Percentiles rank a stretch among this genome's conserved stretches.
phyloP scores from a whole-genome alignment of 345 rosid species.

The Leavenworthia alabamica region DNA sequence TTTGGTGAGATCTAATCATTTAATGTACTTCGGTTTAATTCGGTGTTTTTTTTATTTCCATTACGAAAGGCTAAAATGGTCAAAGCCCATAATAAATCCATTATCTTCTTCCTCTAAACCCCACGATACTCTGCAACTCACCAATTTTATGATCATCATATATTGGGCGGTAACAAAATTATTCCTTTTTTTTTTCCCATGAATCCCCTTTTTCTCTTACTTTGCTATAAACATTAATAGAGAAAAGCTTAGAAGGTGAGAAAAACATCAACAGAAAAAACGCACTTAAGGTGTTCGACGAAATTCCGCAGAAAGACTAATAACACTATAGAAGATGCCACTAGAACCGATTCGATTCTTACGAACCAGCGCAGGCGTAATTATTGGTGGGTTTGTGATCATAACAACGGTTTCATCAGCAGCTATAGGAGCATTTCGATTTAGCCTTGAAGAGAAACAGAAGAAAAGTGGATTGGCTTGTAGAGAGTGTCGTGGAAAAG shows the following conservation, averaged over 20 bases:
- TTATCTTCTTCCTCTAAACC: slow-evolving; percentile 12
- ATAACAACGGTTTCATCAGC: slow-evolving; percentile 38
- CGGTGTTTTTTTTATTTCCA: neutral
- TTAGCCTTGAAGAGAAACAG: slow-evolving; percentile 36
- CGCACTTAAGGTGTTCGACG: slow-evolving; percentile 36
- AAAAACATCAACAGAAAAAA: neutral
- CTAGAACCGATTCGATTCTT: slow-evolving; percentile 41
- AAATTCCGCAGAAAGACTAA: slow-evolving; percentile 30
- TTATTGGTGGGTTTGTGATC: slow-evolving; percentile 41
- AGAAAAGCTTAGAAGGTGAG: neutral
- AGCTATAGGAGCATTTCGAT: slow-evolving; percentile 38
- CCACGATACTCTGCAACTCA: neutral
- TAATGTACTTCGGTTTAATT: slow-evolving; percentile 4
- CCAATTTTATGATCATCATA: neutral
- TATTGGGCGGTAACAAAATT: neutral
- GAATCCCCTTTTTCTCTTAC: neutral
- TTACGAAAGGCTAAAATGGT: neutral
- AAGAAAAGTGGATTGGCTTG: slow-evolving; percentile 50
- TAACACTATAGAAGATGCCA: slow-evolving; percentile 31
- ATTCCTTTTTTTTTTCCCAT: neutral
- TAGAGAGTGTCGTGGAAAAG: slow-evolving; percentile 61
- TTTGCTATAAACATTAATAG: neutral
- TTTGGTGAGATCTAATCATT: neutral
- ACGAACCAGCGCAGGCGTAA: slow-evolving; percentile 30
- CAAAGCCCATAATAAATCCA: neutral